Conservation (phyloP, 306 rosid species). For the Quercus aquifolioides region DNA sequence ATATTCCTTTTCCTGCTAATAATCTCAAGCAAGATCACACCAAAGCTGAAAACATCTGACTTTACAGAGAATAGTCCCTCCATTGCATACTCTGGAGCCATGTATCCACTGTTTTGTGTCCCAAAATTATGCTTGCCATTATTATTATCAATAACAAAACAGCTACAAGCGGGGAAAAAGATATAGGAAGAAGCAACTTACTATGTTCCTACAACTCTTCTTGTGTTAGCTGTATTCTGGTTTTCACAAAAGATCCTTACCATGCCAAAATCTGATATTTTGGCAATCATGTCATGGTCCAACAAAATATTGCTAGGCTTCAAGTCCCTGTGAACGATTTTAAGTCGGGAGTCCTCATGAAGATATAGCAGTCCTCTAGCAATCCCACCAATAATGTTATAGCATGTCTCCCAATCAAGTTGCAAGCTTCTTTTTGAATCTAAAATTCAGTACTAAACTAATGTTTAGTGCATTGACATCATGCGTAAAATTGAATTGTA, state of each 20-base stretch:
- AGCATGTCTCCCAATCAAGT: conserved; percentile 41
- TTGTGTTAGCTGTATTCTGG: conserved; percentile 46
- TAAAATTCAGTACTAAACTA: conserved; percentile 5
- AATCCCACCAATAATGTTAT: conserved; percentile 41
- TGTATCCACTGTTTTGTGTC: conserved; percentile 42
- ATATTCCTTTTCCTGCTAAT: conserved; percentile 45
- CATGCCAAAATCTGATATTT: conserved; percentile 65
- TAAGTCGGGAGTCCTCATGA: conserved; percentile 53
- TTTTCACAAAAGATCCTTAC: conserved; percentile 51
- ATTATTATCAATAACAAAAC: too few relatives aligned
- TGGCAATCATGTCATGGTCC: conserved; percentile 40
- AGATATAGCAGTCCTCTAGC: conserved; percentile 52
- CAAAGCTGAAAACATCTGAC: conserved; percentile 64
- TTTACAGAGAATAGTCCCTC: conserved; percentile 49
- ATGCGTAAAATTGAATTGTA: not conserved
- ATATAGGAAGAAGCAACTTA: conserved; percentile 16
- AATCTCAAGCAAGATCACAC: conserved; percentile 53
- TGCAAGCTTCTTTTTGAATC: conserved; percentile 34
- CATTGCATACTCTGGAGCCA: conserved; percentile 67
- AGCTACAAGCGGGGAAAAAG: too few relatives aligned
- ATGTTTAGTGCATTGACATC: not conserved
- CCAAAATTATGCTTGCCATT: not conserved
- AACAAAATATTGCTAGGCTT: conserved; percentile 55
- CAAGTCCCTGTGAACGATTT: conserved; percentile 54
- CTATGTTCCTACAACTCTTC: conserved; percentile 62